Evolutionary conservation across 495 filamentous ascomycete species (phyloP), one percentile per base, ranked within the genome.

Genomic region (Tirmania nivea): DNA sequence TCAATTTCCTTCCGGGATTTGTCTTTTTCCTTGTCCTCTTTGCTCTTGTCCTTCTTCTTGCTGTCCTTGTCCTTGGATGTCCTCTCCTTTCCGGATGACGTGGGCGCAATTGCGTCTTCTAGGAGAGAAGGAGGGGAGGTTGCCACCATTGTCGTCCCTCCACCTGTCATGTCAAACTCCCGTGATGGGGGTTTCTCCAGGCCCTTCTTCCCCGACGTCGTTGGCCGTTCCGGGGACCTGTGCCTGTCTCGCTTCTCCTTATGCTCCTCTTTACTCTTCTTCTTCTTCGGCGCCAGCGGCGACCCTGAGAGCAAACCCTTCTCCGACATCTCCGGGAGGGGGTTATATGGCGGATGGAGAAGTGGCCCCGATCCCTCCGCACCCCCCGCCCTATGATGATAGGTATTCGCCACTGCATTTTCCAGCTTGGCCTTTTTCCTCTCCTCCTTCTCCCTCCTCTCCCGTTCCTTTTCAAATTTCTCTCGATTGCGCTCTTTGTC

Each of bases 401-500:
- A 19, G 39, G 17, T 45, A 19, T 8, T 45, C 5, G 39, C 39
- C 12, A 8, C 39, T 19, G 39, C 39, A 6, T 45, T 45, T 45
- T 14, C 39, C 17, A 45, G 3, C 39, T 45, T 45, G 4, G 39
- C 39, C 39, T 45, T 14, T 45, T 19, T 45, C 39, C 39, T 45
- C 17, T 45, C 39, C 17, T 45, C 39, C 39, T 45, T 45, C 17
- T 45, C 39, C 39, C 39, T 45, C 39, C 39, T 14, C 39, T 45
- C 39, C 12, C 8, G 31, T n/a, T 54, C 59, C 12, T 35, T 52
- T 31, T 55, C 58, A 19, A 54, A 58, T 52, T 49, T 54, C 48
- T 54, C 52, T 14, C 58, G 52, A 36, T 55, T 58, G 37, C 37
- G 10, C 34, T 59, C 59, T 20, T 56, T 58, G 21, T 52, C 53